Evolutionary conservation across 352 stramenopile species (phyloP).

Genomic region (Globisporangium okanoganense): DNA sequence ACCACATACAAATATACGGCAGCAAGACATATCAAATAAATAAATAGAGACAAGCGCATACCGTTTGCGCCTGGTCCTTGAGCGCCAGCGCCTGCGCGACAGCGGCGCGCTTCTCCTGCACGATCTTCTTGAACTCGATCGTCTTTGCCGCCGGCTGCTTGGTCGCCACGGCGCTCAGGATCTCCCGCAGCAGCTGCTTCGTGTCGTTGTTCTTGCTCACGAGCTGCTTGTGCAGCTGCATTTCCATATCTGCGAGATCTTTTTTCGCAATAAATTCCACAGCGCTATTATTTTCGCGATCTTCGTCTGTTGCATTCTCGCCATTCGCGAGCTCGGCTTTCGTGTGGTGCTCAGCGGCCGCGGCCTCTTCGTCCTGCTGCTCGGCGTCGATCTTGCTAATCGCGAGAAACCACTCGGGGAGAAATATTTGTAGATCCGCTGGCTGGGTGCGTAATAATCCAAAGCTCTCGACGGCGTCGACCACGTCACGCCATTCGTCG

Average conservation of each 20-base stretch:
- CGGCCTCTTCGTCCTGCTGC: constrained; percentile 19
- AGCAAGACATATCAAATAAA: background rate
- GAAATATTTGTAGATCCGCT: constrained; percentile 40
- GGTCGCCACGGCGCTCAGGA: constrained; percentile 27
- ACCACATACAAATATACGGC: background rate
- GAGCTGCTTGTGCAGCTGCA: constrained; percentile 38
- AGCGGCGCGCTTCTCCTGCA: constrained; percentile 52
- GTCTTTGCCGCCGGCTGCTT: constrained; percentile 20
- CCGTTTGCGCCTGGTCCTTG: constrained; percentile 51
- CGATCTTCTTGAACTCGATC: constrained; percentile 52
- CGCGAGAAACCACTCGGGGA: constrained; percentile 73
- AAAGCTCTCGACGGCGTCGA: constrained; percentile 37
- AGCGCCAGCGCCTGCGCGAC: constrained; percentile 36
- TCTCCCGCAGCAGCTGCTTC: constrained; percentile 30
- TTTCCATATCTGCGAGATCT: constrained; percentile 41
- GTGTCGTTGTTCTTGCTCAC: constrained; percentile 24
- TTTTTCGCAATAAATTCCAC: constrained; percentile 23
- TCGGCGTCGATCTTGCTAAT: constrained; percentile 45
- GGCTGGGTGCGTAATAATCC: constrained; percentile 35
- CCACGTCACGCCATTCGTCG: constrained; percentile 30
- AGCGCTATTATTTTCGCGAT: background rate
- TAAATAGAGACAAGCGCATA: too few relatives aligned
- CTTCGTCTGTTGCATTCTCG: constrained; percentile 18
- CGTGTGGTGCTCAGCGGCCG: background rate
- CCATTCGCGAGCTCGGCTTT: background rate